Percentiles rank a stretch among this genome's conserved stretches.
Evolutionary conservation across 441 rosid species (phyloP).

Genomic region (Mallotus repandus): DNA sequence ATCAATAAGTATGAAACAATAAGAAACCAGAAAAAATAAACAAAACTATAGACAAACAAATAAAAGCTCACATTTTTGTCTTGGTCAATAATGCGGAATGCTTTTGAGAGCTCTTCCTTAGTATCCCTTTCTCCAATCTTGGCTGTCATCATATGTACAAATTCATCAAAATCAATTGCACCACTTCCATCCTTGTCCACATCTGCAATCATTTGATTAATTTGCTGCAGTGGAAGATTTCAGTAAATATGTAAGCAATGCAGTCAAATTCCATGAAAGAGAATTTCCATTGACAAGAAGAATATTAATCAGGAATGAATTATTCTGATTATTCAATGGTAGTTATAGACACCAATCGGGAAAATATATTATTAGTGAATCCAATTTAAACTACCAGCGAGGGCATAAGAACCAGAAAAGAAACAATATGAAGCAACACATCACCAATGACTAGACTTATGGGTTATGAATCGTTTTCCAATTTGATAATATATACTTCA

Average conservation of each 20-base stretch:
- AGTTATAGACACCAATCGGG: neutral
- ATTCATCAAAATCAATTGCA: conserved; percentile 92
- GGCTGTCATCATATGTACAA: conserved; percentile 93
- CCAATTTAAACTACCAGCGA: neutral
- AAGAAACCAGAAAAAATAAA: conserved; percentile 7
- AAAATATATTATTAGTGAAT: neutral
- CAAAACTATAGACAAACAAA: conserved; percentile 2
- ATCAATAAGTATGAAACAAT: conserved; percentile 5
- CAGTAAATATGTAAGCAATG: conserved; percentile 10
- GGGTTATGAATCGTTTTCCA: neutral
- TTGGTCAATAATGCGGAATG: conserved; percentile 80
- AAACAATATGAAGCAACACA: neutral
- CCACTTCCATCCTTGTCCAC: conserved; percentile 99
- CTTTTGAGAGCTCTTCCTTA: conserved; percentile 84
- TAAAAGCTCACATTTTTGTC: conserved; percentile 70
- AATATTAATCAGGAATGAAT: neutral
- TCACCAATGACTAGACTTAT: neutral
- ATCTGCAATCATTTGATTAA: conserved; percentile 97
- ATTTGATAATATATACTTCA: neutral
- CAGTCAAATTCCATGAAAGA: neutral
- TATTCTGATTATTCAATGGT: neutral
- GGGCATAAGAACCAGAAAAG: neutral
- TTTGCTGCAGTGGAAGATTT: conserved; percentile 56
- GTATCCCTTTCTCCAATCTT: conserved; percentile 95
- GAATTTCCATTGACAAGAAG: neutral